Evolutionary conservation across 768 basidiomycete genomes (phyloP).

Genomic region (Amyloporia xantha): DNA sequence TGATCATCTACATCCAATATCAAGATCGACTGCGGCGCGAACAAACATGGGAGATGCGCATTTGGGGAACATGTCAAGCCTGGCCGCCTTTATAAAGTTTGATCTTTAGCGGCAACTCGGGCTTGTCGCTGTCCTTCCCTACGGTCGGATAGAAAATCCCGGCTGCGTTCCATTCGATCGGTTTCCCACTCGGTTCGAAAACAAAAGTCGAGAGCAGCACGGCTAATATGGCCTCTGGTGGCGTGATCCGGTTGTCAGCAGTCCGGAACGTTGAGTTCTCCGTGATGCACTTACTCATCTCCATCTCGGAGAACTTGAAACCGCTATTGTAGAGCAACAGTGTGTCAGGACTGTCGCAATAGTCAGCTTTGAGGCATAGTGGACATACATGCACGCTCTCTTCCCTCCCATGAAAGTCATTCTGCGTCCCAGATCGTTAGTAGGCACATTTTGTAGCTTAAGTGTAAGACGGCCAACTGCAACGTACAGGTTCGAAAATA

Average conservation of each 20-base stretch:
- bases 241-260: no score
- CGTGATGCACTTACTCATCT: slow-evolving; percentile 19
- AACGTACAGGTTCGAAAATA: slow-evolving; percentile 19
- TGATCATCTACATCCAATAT: no score
- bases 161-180: slow-evolving; percentile 15
- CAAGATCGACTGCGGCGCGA: no score
- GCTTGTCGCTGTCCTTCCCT: slow-evolving; percentile 8
- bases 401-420: slow-evolving; percentile 20
- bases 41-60: no score
- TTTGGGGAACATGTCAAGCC: no score
- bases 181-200: slow-evolving; percentile 13
- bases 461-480: not conserved
- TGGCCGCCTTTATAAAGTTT: not conserved
- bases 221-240: slow-evolving; percentile 12
- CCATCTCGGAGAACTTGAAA: slow-evolving; percentile 19
- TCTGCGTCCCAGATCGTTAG: not conserved
- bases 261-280: no score
- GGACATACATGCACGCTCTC: slow-evolving; percentile 18
- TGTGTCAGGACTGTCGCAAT: not conserved
- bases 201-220: slow-evolving; percentile 11
- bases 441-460: not conserved
- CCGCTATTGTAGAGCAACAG: slow-evolving; percentile 5
- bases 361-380: not conserved
- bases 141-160: slow-evolving; percentile 14
- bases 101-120: slow-evolving; percentile 14